phyloP scores from a whole-genome alignment of 768 basidiomycete genomes.

The Exsudoporus frostii region DNA sequence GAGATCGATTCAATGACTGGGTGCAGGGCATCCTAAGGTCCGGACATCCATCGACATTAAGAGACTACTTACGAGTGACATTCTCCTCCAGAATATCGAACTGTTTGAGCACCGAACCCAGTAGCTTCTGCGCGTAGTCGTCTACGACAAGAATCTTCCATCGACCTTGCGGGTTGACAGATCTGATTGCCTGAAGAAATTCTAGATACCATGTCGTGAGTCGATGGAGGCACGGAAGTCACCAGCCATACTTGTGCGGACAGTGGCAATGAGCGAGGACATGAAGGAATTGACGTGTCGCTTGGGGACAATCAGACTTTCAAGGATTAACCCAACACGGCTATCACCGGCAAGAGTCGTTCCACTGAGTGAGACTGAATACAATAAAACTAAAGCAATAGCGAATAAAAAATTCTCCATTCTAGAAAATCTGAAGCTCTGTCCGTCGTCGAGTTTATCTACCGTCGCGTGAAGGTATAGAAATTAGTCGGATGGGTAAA shows the following conservation, averaged over 20 bases:
- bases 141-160: conserved; percentile 99
- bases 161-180: conserved; percentile 78
- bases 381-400: conserved; percentile 12
- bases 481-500: conserved; percentile 20
- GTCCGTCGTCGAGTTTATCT: conserved; percentile 19
- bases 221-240: neutral
- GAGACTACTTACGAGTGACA: conserved; percentile 75
- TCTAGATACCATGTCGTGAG: conserved; percentile 41
- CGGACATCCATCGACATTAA: neutral
- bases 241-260: conserved; percentile 42
- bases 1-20: conserved; percentile 92
- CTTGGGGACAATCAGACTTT: neutral
- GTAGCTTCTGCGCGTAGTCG: conserved; percentile 80
- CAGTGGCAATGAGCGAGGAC: conserved; percentile 47
- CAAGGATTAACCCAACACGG: conserved; percentile 8
- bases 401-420: conserved; percentile 4
- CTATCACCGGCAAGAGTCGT: conserved; percentile 5
- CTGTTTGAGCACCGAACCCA: conserved; percentile 84
- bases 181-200: conserved; percentile 84
- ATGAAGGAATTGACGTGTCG: conserved; percentile 2
- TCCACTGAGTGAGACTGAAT: neutral
- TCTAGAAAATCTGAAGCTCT: conserved; percentile 6
- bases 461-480: conserved; percentile 16
- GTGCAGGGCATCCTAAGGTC: conserved; percentile 7
- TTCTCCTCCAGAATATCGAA: conserved; percentile 95